A percentile compares a stretch with the other conserved stretches of the same genome.
Conservation (phyloP, 495 filamentous ascomycete species). For the Aspergillus avenaceus region DNA sequence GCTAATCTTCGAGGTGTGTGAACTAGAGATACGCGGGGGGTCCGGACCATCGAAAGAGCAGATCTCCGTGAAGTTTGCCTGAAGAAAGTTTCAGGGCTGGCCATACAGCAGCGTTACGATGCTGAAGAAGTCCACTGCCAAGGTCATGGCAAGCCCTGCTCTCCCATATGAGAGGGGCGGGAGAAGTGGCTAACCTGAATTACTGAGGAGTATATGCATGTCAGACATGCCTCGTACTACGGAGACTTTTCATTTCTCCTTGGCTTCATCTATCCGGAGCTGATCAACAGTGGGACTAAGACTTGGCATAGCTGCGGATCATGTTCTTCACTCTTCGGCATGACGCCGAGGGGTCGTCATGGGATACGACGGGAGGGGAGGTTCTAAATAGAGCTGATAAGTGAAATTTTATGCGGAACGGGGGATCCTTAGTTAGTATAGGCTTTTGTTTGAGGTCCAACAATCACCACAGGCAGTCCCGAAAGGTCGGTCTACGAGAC, state of each 20-base stretch:
- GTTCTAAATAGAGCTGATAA: background rate
- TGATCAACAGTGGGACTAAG: background rate
- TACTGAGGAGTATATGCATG: background rate
- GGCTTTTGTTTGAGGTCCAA: too few species aligned
- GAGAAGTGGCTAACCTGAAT: background rate
- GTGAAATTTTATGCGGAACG: background rate
- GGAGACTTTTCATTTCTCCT: background rate
- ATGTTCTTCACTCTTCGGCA: background rate
- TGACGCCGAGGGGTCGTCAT: background rate
- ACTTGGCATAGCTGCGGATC: background rate
- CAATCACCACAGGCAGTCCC: background rate
- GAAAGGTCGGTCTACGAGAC: too few species aligned
- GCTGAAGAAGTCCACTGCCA: background rate
- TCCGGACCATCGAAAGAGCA: too few species aligned
- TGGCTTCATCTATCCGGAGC: background rate
- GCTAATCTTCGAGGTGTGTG: too few species aligned
- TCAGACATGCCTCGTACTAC: background rate
- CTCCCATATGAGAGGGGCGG: background rate
- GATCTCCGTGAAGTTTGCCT: background rate
- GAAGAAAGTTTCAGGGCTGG: background rate
- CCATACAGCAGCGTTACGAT: background rate
- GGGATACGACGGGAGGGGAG: background rate
- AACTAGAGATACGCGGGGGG: too few species aligned
- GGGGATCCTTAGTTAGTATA: background rate
- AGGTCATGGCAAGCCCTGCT: background rate